Percentiles rank a stretch among this genome's conserved stretches.
phyloP scores from a whole-genome alignment of 2,329 filamentous ascomycete species.

The Pseudocercospora musae region DNA sequence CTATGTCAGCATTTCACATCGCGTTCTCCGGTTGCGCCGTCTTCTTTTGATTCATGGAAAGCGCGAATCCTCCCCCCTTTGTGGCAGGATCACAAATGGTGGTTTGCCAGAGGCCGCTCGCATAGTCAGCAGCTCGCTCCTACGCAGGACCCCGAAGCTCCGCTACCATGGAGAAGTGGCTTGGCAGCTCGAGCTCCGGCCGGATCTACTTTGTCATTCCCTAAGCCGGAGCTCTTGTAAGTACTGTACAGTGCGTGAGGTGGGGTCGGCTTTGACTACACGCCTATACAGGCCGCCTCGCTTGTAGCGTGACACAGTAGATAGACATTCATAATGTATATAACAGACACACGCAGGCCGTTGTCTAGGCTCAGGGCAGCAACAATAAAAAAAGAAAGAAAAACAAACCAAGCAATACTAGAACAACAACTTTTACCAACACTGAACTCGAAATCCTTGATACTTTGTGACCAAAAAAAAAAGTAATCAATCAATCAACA shows the following conservation, averaged over 20 bases:
- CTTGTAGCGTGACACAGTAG: background rate
- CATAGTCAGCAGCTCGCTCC: background rate
- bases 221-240: background rate
- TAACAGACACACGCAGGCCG: background rate
- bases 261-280: background rate
- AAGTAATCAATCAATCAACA: background rate
- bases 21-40: too few species aligned
- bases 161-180: background rate
- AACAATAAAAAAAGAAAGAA: background rate
- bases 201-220: background rate
- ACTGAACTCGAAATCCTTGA: too few species aligned
- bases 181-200: background rate
- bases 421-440: background rate
- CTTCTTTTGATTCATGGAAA: too few species aligned
- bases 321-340: background rate
- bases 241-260: background rate
- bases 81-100: background rate
- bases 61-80: background rate
- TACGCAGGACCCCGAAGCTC: background rate
- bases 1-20: too few species aligned
- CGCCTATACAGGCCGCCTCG: background rate
- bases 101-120: background rate
- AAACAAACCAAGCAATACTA: too few species aligned
- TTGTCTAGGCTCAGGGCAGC: background rate
- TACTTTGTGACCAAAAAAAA: too few species aligned